Conservation (phyloP, 192 early-diverging fungal species). For the Anaeromyces robustus region DNA sequence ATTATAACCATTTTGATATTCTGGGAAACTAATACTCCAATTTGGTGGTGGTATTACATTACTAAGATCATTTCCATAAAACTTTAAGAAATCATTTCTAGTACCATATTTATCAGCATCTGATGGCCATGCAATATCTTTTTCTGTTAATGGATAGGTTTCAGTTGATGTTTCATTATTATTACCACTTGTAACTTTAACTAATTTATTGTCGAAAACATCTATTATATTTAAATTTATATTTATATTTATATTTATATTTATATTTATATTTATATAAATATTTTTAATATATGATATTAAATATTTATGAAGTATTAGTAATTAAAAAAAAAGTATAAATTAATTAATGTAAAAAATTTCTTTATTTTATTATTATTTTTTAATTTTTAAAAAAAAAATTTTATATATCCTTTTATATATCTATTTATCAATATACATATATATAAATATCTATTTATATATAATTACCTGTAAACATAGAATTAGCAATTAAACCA, state of each 20-base stretch:
- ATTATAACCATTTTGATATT: slow-evolving; percentile 31
- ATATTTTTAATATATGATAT: too few species aligned
- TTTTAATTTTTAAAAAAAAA: too few species aligned
- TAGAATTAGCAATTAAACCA: slow-evolving; percentile 93
- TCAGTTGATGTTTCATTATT: slow-evolving; percentile 7
- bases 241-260: too few species aligned
- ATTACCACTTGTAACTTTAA: not conserved
- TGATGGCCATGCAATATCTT: slow-evolving; percentile 75
- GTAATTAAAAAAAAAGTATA: too few species aligned
- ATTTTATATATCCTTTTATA: too few species aligned
- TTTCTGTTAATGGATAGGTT: slow-evolving; percentile 44
- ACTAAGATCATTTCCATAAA: slow-evolving; percentile 15
- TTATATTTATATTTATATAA: too few species aligned
- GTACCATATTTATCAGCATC: slow-evolving; percentile 54
- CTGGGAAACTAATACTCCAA: slow-evolving; percentile 52
- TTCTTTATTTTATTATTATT: too few species aligned
- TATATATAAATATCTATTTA: not conserved
- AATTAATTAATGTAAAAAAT: too few species aligned
- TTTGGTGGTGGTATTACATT: slow-evolving; percentile 70
- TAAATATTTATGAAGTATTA: too few species aligned
- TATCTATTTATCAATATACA: not conserved
- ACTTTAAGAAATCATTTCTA: slow-evolving; percentile 12
- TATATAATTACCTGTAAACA: slow-evolving; percentile 67
- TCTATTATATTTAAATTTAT: too few species aligned
- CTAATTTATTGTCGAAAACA: too few species aligned